Evolutionary conservation across 192 early-diverging fungal species (phyloP).

Genomic region (Pilobolus umbonatus): DNA sequence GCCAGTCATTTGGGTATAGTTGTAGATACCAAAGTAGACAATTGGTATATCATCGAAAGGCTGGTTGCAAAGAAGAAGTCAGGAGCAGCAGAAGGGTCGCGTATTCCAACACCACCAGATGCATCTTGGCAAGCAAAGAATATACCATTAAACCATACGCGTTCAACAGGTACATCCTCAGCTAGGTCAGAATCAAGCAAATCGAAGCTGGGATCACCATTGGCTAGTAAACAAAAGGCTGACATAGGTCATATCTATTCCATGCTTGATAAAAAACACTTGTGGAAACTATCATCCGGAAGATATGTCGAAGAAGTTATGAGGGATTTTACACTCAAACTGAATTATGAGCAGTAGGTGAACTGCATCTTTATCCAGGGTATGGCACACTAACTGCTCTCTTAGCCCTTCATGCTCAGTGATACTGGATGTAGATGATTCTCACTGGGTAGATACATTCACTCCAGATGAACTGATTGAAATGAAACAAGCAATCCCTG

Average conservation of each 20-base stretch:
- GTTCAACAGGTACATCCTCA: no score
- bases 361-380: background rate
- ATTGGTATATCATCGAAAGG: background rate
- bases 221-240: background rate
- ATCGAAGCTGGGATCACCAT: background rate
- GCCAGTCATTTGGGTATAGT: background rate
- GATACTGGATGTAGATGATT: background rate
- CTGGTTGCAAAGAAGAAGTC: background rate
- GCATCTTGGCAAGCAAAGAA: no score
- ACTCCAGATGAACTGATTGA: background rate
- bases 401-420: background rate
- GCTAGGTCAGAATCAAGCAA: background rate
- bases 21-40: background rate
- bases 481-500: background rate
- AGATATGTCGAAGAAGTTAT: background rate
- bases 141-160: no score
- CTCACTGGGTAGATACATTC: background rate
- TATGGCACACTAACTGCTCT: background rate
- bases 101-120: background rate
- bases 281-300: background rate
- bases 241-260: background rate
- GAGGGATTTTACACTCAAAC: background rate
- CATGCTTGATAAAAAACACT: background rate
- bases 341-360: background rate
- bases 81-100: background rate